A percentile compares a stretch with the other conserved stretches of the same genome.
These are phyloP conservation scores for Quercus bicolor DNA, from an alignment of 306 rosid genomes.

Conservation along the genomic window DNA sequence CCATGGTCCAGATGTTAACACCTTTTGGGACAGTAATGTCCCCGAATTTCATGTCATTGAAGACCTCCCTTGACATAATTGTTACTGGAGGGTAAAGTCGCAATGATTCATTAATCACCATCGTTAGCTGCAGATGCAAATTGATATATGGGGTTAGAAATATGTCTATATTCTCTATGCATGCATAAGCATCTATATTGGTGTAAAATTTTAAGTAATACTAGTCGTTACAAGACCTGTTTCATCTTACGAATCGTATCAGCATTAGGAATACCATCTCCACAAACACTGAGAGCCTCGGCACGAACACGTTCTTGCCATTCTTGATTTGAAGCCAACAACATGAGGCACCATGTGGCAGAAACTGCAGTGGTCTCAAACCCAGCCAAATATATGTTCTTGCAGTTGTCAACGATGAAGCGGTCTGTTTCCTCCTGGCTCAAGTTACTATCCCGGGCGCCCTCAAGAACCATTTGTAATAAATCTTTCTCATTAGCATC, in stretches of 20 bases:
- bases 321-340: slow-evolving; percentile 42
- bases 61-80: slow-evolving; percentile 16
- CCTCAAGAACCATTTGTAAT: slow-evolving; percentile 37
- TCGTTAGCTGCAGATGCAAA: slow-evolving; percentile 20
- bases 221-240: slow-evolving; percentile 20
- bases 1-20: slow-evolving; percentile 10
- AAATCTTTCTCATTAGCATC: slow-evolving; percentile 17
- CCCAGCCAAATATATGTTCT: slow-evolving; percentile 42
- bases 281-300: slow-evolving; percentile 28
- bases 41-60: slow-evolving; percentile 25
- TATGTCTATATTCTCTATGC: neutral
- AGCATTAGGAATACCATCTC: slow-evolving; percentile 17
- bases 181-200: no score
- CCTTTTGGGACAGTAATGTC: slow-evolving; percentile 22
- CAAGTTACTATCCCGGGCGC: slow-evolving; percentile 26
- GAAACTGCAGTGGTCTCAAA: slow-evolving; percentile 43
- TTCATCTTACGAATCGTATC: slow-evolving; percentile 44
- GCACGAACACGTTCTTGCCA: slow-evolving; percentile 47
- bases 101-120: slow-evolving; percentile 31
- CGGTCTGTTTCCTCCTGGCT: slow-evolving; percentile 14
- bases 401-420: slow-evolving; percentile 38
- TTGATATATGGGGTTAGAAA: neutral
- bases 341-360: slow-evolving; percentile 43
- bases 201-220: no score
- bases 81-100: slow-evolving; percentile 29